These are phyloP conservation scores for Xanthoconium separans DNA, from an alignment of 1,284 basidiomycete genomes.

Conservation along the genomic window DNA sequence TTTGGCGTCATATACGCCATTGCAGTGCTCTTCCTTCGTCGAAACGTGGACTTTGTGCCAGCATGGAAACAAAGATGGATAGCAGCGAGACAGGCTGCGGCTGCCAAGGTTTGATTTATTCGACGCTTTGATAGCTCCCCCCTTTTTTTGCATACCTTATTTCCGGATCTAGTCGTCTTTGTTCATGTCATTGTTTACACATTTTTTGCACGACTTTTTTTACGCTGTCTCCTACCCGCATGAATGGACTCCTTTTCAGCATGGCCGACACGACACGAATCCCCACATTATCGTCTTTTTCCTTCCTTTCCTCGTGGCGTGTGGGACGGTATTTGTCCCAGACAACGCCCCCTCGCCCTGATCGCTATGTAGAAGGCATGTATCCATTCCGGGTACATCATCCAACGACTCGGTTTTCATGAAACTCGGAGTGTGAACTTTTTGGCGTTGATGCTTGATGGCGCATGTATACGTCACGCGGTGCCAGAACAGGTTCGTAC, in stretches of 20 bases:
- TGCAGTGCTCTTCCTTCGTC: slow-evolving; percentile 29
- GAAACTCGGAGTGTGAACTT: background rate
- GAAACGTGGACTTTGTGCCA: slow-evolving; percentile 33
- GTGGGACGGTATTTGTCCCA: background rate
- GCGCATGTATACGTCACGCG: too few species aligned
- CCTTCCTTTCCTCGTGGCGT: background rate
- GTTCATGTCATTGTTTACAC: slow-evolving; percentile 1
- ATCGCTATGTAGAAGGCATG: slow-evolving; percentile 14
- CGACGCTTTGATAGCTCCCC: slow-evolving; percentile 14
- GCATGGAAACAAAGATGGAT: slow-evolving; percentile 35
- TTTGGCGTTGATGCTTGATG: too few species aligned
- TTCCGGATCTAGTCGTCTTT: slow-evolving; percentile 6
- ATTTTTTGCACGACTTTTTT: background rate
- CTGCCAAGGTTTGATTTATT: slow-evolving; percentile 25
- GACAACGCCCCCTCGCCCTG: background rate
- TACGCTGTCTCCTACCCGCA: background rate
- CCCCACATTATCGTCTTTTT: background rate
- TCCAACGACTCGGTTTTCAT: background rate
- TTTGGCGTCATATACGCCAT: slow-evolving; percentile 33
- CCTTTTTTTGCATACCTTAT: slow-evolving; percentile 22
- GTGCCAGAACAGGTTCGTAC: too few species aligned
- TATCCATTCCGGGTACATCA: background rate
- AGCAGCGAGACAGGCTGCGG: slow-evolving; percentile 19
- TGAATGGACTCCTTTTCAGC: slow-evolving; percentile 7
- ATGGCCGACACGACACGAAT: slow-evolving; percentile 1